Evolutionary conservation across 1,139 yeast species (phyloP).

Genomic region (Sporopachydermia cereana): DNA sequence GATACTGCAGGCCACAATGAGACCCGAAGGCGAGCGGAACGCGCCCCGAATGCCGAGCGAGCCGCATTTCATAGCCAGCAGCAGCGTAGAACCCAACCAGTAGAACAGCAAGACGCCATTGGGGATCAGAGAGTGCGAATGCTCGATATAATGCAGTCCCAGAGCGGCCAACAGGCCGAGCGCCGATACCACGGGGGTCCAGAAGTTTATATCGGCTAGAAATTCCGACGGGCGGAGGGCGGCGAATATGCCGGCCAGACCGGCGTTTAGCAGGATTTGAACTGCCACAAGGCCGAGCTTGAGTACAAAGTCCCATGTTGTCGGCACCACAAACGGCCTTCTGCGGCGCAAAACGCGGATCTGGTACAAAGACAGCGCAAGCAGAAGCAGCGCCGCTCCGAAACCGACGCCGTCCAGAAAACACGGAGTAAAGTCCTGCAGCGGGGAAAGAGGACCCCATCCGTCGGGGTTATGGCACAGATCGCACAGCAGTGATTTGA

Average conservation of each 20-base stretch:
- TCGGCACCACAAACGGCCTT: conserved; percentile 13
- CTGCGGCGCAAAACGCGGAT: conserved; percentile 7
- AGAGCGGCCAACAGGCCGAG: conserved; percentile 39
- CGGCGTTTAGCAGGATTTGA: conserved; percentile 30
- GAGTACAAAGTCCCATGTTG: conserved; percentile 30
- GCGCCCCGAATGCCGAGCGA: conserved; percentile 39
- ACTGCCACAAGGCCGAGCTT: conserved; percentile 32
- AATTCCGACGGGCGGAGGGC: conserved; percentile 20
- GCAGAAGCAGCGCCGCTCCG: conserved; percentile 33
- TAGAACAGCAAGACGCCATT: conserved; percentile 60
- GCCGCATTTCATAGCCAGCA: conserved; percentile 32
- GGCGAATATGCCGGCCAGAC: conserved; percentile 20
- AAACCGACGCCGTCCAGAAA: conserved; percentile 62
- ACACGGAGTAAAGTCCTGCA: conserved; percentile 72
- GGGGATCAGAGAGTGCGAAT: conserved; percentile 49
- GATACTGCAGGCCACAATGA: conserved; percentile 27
- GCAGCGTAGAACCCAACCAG: conserved; percentile 52
- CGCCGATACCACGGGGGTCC: conserved; percentile 31
- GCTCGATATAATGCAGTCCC: conserved; percentile 60
- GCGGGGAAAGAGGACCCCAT: conserved; percentile 58
- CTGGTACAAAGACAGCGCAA: conserved; percentile 14
- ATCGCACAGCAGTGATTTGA: no score
- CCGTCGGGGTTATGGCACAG: conserved; percentile 46
- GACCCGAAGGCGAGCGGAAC: conserved; percentile 20
- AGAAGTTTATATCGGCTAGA: conserved; percentile 30